These are phyloP conservation scores for Irpex rosettiformis DNA, from an alignment of 1,284 basidiomycete genomes.

Conservation along the genomic window DNA sequence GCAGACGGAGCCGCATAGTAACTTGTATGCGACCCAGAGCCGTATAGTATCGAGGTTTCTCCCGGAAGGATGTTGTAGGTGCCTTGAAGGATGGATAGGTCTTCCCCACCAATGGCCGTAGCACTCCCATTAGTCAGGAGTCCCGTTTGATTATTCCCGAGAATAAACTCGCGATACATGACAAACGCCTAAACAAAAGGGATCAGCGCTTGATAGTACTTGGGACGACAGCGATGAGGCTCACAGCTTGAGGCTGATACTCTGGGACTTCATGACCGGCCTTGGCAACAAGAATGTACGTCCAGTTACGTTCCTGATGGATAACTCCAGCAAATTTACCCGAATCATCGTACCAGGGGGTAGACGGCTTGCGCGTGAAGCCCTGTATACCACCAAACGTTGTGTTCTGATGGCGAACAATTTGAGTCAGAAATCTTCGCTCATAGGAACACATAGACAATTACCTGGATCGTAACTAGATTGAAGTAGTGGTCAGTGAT, in stretches of 20 bases:
- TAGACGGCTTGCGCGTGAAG: conserved; percentile 59
- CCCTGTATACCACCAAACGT: conserved; percentile 61
- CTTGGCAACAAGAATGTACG: conserved; percentile 27
- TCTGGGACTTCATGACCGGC: conserved; percentile 30
- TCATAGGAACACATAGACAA: background rate
- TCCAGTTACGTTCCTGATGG: conserved; percentile 29
- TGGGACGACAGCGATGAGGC: background rate
- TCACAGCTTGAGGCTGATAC: conserved; percentile 21
- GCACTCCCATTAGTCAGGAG: conserved; percentile 16
- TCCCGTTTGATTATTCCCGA: conserved; percentile 26
- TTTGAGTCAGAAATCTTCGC: no score
- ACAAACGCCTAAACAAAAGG: no score
- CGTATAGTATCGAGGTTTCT: conserved; percentile 8
- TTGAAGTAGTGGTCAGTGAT: background rate
- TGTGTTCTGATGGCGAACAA: conserved; percentile 23
- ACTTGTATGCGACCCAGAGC: conserved; percentile 4
- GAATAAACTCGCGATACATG: conserved; percentile 29
- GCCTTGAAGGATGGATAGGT: background rate
- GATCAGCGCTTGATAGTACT: no score
- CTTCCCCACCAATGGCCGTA: conserved; percentile 12
- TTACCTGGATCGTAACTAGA: background rate
- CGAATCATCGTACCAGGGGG: conserved; percentile 39
- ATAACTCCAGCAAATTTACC: conserved; percentile 28
- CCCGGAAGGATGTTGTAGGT: conserved; percentile 9
- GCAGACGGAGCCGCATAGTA: conserved; percentile 11